A percentile compares a stretch with the other conserved stretches of the same genome.
These are phyloP conservation scores for Alternaria arbusti DNA, from an alignment of 2,329 filamentous ascomycete species.

Conservation along the genomic window DNA sequence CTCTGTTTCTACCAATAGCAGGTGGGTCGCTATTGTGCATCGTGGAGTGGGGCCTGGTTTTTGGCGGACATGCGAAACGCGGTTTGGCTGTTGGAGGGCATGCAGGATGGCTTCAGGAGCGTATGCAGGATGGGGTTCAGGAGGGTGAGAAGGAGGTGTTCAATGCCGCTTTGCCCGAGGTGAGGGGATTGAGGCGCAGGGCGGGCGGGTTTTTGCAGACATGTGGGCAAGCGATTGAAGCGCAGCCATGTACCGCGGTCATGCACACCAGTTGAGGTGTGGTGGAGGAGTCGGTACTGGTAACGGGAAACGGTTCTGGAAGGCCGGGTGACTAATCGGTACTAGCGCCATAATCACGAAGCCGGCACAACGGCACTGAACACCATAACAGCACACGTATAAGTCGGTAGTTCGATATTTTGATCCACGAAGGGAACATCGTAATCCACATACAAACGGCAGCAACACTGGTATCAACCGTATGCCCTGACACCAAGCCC, in stretches of 20 bases:
- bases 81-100: constrained; percentile 3
- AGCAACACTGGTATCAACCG: constrained; percentile 10
- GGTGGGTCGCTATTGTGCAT: neutral
- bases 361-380: neutral
- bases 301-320: neutral
- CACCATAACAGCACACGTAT: neutral
- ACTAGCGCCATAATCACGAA: neutral
- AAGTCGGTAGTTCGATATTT: neutral
- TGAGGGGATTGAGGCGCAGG: neutral
- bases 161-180: constrained; percentile 2
- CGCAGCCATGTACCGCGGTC: neutral
- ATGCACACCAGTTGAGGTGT: neutral
- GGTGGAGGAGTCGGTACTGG: neutral
- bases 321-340: neutral
- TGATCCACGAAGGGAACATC: constrained; percentile 1
- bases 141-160: neutral
- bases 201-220: neutral
- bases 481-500: constrained; percentile 4
- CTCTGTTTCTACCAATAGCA: neutral
- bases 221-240: neutral
- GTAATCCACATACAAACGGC: constrained; percentile 1
- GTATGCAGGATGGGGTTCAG: neutral
- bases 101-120: neutral
- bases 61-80: constrained; percentile 3
- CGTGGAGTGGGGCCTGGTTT: constrained; percentile 1